These are phyloP conservation scores for Xylaria sp. DNA, from an alignment of 2,329 filamentous ascomycete genomes.

Conservation along the genomic window DNA sequence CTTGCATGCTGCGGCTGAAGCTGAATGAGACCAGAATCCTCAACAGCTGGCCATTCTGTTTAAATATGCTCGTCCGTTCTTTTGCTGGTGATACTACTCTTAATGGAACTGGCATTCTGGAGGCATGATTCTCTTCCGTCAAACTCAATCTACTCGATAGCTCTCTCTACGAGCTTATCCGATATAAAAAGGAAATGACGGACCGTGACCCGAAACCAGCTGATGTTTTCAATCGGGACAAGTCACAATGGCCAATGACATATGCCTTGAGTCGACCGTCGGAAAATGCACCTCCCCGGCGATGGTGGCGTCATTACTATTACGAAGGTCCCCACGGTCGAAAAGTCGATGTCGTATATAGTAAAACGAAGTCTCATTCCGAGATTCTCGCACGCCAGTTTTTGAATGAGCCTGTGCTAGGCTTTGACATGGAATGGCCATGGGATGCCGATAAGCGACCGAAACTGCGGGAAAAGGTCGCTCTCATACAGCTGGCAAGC, in stretches of 20 bases:
- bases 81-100: not conserved
- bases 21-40: not conserved
- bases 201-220: not conserved
- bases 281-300: constrained; percentile 8
- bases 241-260: constrained; percentile 40
- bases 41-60: not conserved
- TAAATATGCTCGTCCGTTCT: not conserved
- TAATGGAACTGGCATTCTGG: not conserved
- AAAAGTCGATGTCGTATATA: constrained; percentile 36
- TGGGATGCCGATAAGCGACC: constrained; percentile 26
- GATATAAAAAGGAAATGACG: not conserved
- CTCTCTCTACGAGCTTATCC: not conserved
- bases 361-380: constrained; percentile 35
- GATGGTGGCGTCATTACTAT: constrained; percentile 35
- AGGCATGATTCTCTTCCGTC: not conserved
- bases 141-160: not conserved
- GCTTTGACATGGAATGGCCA: constrained; percentile 48
- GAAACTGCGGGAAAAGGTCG: constrained; percentile 40
- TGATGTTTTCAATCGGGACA: constrained; percentile 31
- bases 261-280: constrained; percentile 31
- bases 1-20: not conserved
- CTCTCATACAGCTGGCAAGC: constrained; percentile 45
- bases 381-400: constrained; percentile 42
- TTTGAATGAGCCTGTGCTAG: constrained; percentile 41
- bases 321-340: constrained; percentile 37